Conservation (phyloP, 1,284 basidiomycete genomes). For the Austropuccinia psidii region DNA sequence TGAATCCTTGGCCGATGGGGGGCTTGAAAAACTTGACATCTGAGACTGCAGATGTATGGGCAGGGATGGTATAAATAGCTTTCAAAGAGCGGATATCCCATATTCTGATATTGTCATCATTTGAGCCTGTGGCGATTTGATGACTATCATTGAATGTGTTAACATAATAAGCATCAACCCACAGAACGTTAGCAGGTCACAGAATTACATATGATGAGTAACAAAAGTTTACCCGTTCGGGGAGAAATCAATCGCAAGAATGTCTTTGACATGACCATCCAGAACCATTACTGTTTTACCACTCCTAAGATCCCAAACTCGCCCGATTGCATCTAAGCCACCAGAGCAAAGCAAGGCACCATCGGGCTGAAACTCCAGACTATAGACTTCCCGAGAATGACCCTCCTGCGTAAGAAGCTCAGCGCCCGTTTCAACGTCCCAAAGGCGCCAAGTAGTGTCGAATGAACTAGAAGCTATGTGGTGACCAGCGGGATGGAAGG, state of each 20-base stretch:
- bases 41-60: constrained; percentile 86
- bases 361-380: constrained; percentile 90
- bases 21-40: constrained; percentile 85
- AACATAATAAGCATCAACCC: constrained; percentile 28
- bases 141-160: constrained; percentile 55
- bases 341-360: constrained; percentile 87
- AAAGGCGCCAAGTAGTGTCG: constrained; percentile 96
- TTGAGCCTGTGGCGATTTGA: constrained; percentile 91
- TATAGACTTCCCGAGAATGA: constrained; percentile 92
- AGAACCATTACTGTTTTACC: constrained; percentile 96
- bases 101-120: constrained; percentile 94
- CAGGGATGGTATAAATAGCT: constrained; percentile 91
- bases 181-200: not conserved
- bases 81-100: constrained; percentile 94
- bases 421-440: constrained; percentile 74
- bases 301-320: constrained; percentile 93
- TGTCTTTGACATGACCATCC: constrained; percentile 91
- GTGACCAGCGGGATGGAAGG: constrained; percentile 87
- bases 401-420: constrained; percentile 90
- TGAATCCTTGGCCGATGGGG: constrained; percentile 43
- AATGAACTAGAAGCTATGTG: constrained; percentile 93
- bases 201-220: constrained; percentile 9
- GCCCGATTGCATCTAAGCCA: constrained; percentile 90
- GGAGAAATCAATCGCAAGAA: constrained; percentile 83
- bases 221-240: constrained; percentile 70